A percentile compares a stretch with the other conserved stretches of the same genome.
Conservation (phyloP, 179 eudicot genomes). For the Sideroxylon spinosum region DNA sequence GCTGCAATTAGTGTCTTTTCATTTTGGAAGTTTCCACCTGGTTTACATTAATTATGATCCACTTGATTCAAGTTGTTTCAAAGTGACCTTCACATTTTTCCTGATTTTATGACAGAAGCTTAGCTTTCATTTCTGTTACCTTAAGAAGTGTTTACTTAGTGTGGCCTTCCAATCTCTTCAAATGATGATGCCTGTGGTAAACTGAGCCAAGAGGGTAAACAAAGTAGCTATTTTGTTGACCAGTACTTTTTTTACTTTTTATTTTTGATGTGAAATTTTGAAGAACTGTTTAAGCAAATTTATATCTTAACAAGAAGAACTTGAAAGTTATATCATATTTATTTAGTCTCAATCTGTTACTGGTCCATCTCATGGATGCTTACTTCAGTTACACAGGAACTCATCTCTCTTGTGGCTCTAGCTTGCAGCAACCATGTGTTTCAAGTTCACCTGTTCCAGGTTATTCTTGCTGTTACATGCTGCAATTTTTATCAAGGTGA, state of each 20-base stretch:
- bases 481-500: neutral
- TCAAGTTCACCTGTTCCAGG: slow-evolving; percentile 57
- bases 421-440: slow-evolving; percentile 64
- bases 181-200: neutral
- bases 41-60: neutral
- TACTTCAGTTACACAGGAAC: slow-evolving; percentile 78
- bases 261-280: neutral
- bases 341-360: neutral
- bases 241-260: neutral
- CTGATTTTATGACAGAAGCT: neutral
- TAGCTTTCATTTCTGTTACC: neutral
- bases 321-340: neutral
- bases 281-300: neutral
- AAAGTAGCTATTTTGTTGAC: neutral
- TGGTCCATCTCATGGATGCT: slow-evolving; percentile 12
- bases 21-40: neutral
- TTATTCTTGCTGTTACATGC: slow-evolving; percentile 17
- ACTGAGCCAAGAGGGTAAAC: neutral
- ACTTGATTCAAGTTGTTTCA: neutral
- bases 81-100: neutral
- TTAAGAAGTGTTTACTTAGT: neutral
- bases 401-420: slow-evolving; percentile 62
- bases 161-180: neutral
- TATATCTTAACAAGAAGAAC: neutral
- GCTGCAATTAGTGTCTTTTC: neutral